Conservation (phyloP, 306 rosid genomes). For the Hippophae tibetana region DNA sequence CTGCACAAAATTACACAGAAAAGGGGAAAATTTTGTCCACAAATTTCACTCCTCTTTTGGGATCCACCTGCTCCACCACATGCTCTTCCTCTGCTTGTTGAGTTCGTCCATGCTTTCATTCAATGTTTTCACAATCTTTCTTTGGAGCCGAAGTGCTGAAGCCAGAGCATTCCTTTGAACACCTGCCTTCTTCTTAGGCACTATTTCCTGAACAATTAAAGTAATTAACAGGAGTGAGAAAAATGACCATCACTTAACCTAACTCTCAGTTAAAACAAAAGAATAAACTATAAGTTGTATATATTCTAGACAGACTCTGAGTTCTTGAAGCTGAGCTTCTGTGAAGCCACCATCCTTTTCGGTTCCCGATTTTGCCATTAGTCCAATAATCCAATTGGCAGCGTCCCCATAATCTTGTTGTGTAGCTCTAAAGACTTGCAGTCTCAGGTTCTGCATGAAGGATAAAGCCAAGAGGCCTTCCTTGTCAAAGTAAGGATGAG, state of each 20-base stretch:
- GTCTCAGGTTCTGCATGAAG: constrained; percentile 67
- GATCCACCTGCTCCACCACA: constrained; percentile 99
- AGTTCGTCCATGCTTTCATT: constrained; percentile 88
- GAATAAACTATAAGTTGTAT: not conserved
- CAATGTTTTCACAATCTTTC: constrained; percentile 64
- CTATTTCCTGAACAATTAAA: constrained; percentile 44
- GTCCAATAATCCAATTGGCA: constrained; percentile 63
- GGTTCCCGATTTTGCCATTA: constrained; percentile 94
- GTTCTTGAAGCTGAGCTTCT: constrained; percentile 88
- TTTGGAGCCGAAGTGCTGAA: constrained; percentile 63
- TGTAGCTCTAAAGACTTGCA: constrained; percentile 69
- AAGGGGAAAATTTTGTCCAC: constrained; percentile 11
- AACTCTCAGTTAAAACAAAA: constrained; percentile 6
- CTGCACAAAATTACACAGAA: constrained; percentile 51
- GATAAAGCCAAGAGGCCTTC: constrained; percentile 79
- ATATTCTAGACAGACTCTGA: constrained; percentile 37
- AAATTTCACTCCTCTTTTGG: constrained; percentile 73
- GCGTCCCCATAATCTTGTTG: constrained; percentile 85
- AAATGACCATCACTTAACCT: not conserved
- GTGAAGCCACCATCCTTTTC: constrained; percentile 82
- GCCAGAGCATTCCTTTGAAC: constrained; percentile 68
- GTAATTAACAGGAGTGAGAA: not conserved
- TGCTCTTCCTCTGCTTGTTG: constrained; percentile 50
- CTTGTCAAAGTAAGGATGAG: constrained; percentile 79
- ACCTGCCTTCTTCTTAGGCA: constrained; percentile 62